phyloP scores from a whole-genome alignment of 257 asterid genomes.

The Verbena officinalis region DNA sequence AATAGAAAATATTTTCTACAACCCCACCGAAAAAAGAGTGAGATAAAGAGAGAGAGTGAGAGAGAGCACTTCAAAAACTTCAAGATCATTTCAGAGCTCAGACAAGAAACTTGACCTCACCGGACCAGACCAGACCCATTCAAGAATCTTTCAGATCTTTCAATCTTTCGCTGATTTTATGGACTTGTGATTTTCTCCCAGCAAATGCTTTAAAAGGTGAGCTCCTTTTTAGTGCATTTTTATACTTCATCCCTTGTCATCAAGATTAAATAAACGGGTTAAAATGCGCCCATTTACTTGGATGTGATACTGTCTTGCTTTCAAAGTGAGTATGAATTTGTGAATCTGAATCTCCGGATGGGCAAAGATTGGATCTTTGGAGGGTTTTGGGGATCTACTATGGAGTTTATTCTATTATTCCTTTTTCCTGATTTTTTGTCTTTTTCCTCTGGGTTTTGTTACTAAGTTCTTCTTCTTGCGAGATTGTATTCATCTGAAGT shows the following conservation, averaged over 20 bases:
- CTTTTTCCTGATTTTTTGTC: conserved; percentile 19
- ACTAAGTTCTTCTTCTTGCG: conserved; percentile 10
- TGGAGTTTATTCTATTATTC: conserved; percentile 15
- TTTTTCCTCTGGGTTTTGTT: conserved; percentile 18
- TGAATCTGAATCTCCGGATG: conserved; percentile 33
- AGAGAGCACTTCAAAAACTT: conserved; percentile 37
- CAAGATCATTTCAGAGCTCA: conserved; percentile 43
- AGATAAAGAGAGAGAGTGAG: conserved; percentile 21
- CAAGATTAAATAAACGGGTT: conserved; percentile 14
- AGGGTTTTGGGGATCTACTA: conserved; percentile 43
- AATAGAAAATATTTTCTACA: conserved; percentile 16
- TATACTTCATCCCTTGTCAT: conserved; percentile 11
- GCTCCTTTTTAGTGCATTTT: conserved; percentile 22
- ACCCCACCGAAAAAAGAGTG: not conserved
- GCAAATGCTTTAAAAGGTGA: conserved; percentile 46
- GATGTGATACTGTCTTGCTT: conserved; percentile 28
- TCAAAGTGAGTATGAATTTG: conserved; percentile 26
- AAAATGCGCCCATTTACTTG: conserved; percentile 35
- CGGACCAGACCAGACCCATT: conserved; percentile 29
- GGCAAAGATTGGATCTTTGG: conserved; percentile 36
- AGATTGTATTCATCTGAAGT: conserved; percentile 20
- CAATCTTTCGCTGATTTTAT: conserved; percentile 34
- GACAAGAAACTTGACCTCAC: conserved; percentile 34
- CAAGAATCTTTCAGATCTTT: conserved; percentile 41
- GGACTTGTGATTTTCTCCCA: conserved; percentile 19